Conservation (phyloP, 2,329 filamentous ascomycete species). For the Zymoseptoria crescenta region DNA sequence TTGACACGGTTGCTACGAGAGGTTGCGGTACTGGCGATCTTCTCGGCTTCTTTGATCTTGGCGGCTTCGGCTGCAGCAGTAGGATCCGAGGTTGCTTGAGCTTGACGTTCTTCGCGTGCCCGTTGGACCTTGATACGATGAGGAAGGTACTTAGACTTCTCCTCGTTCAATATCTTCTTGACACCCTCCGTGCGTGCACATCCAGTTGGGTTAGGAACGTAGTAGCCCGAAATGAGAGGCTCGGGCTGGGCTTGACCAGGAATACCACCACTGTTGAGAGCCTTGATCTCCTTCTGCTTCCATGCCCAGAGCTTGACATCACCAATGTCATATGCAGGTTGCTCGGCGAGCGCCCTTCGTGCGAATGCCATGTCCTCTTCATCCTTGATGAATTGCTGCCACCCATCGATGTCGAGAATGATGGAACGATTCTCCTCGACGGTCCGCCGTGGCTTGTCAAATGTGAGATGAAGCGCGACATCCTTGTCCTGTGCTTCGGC, state of each 20-base stretch:
- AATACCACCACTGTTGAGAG: constrained; percentile 53
- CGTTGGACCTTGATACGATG: constrained; percentile 96
- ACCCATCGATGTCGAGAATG: constrained; percentile 62
- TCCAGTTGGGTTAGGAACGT: constrained; percentile 78
- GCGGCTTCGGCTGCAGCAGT: constrained; percentile 54
- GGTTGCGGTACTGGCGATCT: constrained; percentile 75
- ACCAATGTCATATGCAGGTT: constrained; percentile 43
- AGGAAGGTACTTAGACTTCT: constrained; percentile 96
- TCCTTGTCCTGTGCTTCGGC: constrained; percentile 37
- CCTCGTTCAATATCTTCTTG: constrained; percentile 91
- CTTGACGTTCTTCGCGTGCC: constrained; percentile 83
- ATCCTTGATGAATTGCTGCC: constrained; percentile 61
- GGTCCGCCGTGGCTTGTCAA: constrained; percentile 52
- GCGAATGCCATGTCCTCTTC: constrained; percentile 57
- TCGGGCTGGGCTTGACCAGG: constrained; percentile 46
- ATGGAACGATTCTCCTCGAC: constrained; percentile 58
- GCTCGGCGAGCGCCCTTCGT: constrained; percentile 42
- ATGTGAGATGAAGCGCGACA: constrained; percentile 54
- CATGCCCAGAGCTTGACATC: constrained; percentile 59
- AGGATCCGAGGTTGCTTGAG: constrained; percentile 58
- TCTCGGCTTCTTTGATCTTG: constrained; percentile 62
- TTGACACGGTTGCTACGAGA: constrained; percentile 92
- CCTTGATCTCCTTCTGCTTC: constrained; percentile 65
- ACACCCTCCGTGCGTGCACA: constrained; percentile 86
- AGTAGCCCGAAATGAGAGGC: constrained; percentile 58